These are phyloP conservation scores for Laguncularia racemosa DNA, from an alignment of 345 rosid genomes.

Conservation along the genomic window DNA sequence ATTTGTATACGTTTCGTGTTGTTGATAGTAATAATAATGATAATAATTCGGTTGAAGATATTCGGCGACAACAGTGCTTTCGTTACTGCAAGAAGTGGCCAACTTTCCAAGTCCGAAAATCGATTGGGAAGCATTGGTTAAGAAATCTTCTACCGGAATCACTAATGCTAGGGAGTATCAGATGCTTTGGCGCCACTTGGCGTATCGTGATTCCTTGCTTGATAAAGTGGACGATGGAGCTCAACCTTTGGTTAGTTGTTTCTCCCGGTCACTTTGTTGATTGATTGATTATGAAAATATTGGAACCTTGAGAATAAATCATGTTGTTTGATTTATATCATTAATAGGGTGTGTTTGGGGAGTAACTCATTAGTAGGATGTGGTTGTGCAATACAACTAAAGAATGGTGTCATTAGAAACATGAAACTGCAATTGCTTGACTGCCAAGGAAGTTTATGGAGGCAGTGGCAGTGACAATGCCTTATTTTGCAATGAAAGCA, in stretches of 20 bases:
- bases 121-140: slow-evolving; percentile 60
- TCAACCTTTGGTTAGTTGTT: slow-evolving; percentile 43
- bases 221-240: slow-evolving; percentile 45
- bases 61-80: slow-evolving; percentile 40
- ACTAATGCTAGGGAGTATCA: slow-evolving; percentile 67
- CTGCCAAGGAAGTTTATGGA: too few species aligned
- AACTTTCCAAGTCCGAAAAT: slow-evolving; percentile 34
- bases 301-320: too few species aligned
- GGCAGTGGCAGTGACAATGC: too few species aligned
- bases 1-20: not conserved
- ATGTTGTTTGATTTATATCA: too few species aligned
- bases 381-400: too few species aligned
- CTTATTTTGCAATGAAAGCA: too few species aligned
- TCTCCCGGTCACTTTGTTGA: not conserved
- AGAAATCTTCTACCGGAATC: slow-evolving; percentile 61
- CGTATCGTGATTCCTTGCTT: slow-evolving; percentile 45
- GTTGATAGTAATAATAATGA: not conserved
- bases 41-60: slow-evolving; percentile 29
- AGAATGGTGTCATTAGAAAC: too few species aligned
- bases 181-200: slow-evolving; percentile 93
- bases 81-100: slow-evolving; percentile 57
- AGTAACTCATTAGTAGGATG: too few species aligned
- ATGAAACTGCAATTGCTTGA: too few species aligned
- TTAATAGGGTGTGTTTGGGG: too few species aligned
- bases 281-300: too few species aligned